phyloP scores from a whole-genome alignment of 495 filamentous ascomycete species.

The Polyplosphaeria fusca region DNA sequence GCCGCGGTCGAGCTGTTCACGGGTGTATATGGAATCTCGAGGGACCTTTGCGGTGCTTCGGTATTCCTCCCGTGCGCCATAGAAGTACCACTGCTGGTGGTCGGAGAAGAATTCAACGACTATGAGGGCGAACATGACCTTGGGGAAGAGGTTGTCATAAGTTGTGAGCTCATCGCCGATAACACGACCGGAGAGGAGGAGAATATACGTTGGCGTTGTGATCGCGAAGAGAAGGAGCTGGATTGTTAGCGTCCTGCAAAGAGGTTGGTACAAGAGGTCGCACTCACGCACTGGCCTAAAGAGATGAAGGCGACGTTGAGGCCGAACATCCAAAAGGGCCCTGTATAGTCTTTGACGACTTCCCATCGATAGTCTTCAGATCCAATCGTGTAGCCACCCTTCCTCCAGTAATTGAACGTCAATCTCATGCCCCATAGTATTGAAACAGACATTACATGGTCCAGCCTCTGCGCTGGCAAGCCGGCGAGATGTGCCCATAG shows the following conservation, averaged over 20 bases:
- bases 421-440: constrained; percentile 83
- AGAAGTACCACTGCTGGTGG: constrained; percentile 91
- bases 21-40: constrained; percentile 47
- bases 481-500: constrained; percentile 72
- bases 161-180: constrained; percentile 42
- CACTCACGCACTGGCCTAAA: constrained; percentile 69
- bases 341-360: constrained; percentile 52
- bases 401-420: constrained; percentile 96
- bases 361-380: constrained; percentile 93
- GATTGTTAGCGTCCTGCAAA: neutral
- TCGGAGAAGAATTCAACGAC: constrained; percentile 79
- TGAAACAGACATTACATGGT: constrained; percentile 69
- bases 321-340: constrained; percentile 63
- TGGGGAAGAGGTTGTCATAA: constrained; percentile 66
- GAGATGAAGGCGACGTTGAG: constrained; percentile 89
- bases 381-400: constrained; percentile 83
- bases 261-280: constrained; percentile 14
- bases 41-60: constrained; percentile 67
- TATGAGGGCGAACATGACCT: constrained; percentile 65
- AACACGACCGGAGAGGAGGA: constrained; percentile 59
- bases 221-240: constrained; percentile 65
- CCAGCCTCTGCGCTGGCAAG: constrained; percentile 67
- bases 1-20: constrained; percentile 83
- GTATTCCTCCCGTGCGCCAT: constrained; percentile 75
- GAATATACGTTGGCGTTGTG: constrained; percentile 76